Evolutionary conservation across 163 green algal genomes (phyloP).

Genomic region (Scenedesmus sp.): DNA sequence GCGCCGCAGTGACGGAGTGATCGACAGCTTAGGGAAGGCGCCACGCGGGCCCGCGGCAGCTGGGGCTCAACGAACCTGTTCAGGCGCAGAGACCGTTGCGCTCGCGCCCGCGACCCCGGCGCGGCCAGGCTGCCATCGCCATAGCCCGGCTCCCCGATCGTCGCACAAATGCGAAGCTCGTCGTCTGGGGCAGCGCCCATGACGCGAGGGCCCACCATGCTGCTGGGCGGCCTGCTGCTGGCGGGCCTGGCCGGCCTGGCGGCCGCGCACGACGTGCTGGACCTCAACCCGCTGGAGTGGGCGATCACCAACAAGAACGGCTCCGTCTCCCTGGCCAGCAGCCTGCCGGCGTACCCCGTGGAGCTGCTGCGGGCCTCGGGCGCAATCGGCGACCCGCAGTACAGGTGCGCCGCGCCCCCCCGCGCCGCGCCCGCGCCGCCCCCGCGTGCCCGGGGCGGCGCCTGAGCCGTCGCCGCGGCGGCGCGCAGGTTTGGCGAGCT

Average conservation of each 20-base stretch:
- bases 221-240: neutral
- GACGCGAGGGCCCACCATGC: neutral
- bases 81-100: too few species aligned
- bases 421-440: neutral
- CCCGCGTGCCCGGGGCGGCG: too few species aligned
- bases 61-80: too few species aligned
- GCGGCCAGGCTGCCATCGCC: too few species aligned
- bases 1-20: too few species aligned
- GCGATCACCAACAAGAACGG: slow-evolving; percentile 7
- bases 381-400: slow-evolving; percentile 60
- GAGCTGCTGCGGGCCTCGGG: slow-evolving; percentile 46
- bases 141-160: too few species aligned
- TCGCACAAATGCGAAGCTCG: too few species aligned
- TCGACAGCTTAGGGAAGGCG: too few species aligned
- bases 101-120: too few species aligned
- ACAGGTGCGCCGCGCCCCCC: slow-evolving; percentile 64
- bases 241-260: neutral
- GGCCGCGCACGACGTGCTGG: neutral
- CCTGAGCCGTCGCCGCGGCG: too few species aligned
- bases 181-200: too few species aligned
- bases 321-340: neutral
- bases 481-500: slow-evolving; percentile 80
- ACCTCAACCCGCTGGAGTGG: neutral
- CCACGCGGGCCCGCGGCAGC: too few species aligned
- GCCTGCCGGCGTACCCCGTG: slow-evolving; percentile 58